phyloP scores from a whole-genome alignment of 345 rosid genomes.

The Gossypium bickii region DNA sequence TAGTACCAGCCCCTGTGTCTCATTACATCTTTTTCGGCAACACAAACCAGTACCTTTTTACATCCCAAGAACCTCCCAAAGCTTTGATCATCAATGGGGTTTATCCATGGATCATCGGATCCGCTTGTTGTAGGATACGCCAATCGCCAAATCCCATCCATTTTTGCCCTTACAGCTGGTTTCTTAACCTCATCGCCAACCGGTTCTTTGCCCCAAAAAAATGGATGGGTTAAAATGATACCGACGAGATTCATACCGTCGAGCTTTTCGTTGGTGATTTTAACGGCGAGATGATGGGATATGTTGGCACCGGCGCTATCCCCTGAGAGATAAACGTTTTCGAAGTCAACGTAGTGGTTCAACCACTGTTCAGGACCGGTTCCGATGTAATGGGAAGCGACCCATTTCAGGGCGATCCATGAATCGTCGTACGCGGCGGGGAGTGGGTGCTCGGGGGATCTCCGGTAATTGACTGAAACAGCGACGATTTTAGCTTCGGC shows the following conservation, averaged over 20 bases:
- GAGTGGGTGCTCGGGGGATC: conserved; percentile 34
- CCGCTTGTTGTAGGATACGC: background rate
- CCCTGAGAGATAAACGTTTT: conserved; percentile 33
- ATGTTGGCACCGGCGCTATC: conserved; percentile 27
- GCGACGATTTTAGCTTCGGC: conserved; percentile 35
- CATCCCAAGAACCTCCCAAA: background rate
- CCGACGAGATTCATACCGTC: conserved; percentile 22
- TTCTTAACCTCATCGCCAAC: background rate
- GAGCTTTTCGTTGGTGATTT: conserved; percentile 18
- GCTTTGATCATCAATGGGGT: background rate
- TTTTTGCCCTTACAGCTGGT: background rate
- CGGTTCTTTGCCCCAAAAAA: conserved; percentile 30
- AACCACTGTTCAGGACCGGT: conserved; percentile 40
- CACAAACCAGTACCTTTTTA: background rate
- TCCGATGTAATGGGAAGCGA: conserved; percentile 25
- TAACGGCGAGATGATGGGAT: conserved; percentile 31
- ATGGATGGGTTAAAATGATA: conserved; percentile 21
- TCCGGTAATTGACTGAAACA: conserved; percentile 46
- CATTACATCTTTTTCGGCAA: background rate
- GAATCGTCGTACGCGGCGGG: conserved; percentile 36
- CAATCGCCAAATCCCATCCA: background rate
- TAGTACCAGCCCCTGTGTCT: background rate
- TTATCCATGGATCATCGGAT: conserved; percentile 7
- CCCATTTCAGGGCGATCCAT: conserved; percentile 39
- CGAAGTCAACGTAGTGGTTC: conserved; percentile 23